phyloP scores from a whole-genome alignment of 805 yeast species.

The Cyberlindnera galapagoensis region DNA sequence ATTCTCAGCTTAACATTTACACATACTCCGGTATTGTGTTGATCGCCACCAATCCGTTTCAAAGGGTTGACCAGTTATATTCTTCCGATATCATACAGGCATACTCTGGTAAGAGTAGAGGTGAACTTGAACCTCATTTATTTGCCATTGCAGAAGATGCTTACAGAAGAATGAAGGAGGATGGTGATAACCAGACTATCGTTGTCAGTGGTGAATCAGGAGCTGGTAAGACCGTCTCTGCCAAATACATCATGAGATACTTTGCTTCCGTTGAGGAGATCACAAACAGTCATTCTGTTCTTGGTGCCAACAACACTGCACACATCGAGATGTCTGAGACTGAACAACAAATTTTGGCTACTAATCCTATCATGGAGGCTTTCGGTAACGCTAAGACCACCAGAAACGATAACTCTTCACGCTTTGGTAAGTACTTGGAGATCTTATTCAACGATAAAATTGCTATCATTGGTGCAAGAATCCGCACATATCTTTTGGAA shows the following conservation, averaged over 20 bases:
- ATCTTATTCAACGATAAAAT: conserved; percentile 72
- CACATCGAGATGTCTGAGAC: conserved; percentile 74
- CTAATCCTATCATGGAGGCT: conserved; percentile 96
- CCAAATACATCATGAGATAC: conserved; percentile 95
- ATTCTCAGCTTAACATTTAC: conserved; percentile 83
- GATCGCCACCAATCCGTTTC: conserved; percentile 95
- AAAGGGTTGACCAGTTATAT: conserved; percentile 82
- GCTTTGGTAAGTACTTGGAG: conserved; percentile 95
- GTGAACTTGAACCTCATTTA: conserved; percentile 94
- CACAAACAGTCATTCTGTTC: conserved; percentile 26
- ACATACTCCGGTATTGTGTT: conserved; percentile 96
- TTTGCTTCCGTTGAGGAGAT: conserved; percentile 84
- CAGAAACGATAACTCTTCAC: conserved; percentile 94
- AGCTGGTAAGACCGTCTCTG: conserved; percentile 97
- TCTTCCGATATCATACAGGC: conserved; percentile 92
- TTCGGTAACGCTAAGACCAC: conserved; percentile 98
- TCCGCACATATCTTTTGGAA: conserved; percentile 87
- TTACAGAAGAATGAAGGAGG: conserved; percentile 87
- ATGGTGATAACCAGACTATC: conserved; percentile 83
- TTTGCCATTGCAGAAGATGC: conserved; percentile 98
- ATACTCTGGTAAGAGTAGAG: conserved; percentile 86
- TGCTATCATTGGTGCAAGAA: conserved; percentile 88
- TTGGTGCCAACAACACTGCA: conserved; percentile 36
- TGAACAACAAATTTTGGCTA: conserved; percentile 91
- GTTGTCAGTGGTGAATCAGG: conserved; percentile 98